Evolutionary conservation across 305 asterid genomes (phyloP), one percentile per base, ranked within the genome.

Genomic region (Fraxinus sp.): DNA sequence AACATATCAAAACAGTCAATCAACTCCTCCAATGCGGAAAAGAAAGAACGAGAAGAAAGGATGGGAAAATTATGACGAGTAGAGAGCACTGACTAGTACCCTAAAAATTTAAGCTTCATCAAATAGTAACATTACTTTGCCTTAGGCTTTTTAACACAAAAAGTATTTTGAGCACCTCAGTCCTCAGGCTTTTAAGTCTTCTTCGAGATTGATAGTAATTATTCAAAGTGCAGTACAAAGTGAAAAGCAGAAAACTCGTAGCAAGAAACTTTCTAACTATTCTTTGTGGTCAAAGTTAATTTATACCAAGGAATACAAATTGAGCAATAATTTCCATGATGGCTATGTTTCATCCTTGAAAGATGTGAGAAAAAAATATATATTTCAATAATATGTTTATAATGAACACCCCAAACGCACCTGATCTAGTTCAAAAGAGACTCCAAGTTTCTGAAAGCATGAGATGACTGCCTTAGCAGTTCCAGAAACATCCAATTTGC

Each of bases 391-490:
- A 74, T 3, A 44, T 75, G 44, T 78, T 39, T 36, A 75, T 35
- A 80, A 78, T 70, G 37, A 85, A 18, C 20, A 66, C 44, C 33
- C 37, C 41, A 68, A 59, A 44, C 79, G 76, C 75, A 90, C 98
- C 98, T 92, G 85, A 26, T 90, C 93, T 81, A 89, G 84, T 26
- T 93, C 94, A 89, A 89, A 94, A 20, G 93, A 86, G 79, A 92
- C 98, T 2, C 99, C 98, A 64, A 96, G 85, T 87, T 92, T 91
- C 95, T 93, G 90, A 87, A 96, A 96, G 87, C 97, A 96, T 74
- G 98, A 90, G 88, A 96, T 91, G 83, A 96, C 98, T 82, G 93
- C 94, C 89, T 96, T 94, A 72, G 97, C 98, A 80, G 99, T 96
- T 87, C 98, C 98, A 88, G 99, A 96, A 22, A 90, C 83, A 83